Percentiles rank a stretch among this genome's conserved stretches.
phyloP scores from a whole-genome alignment of 2,329 filamentous ascomycete genomes.

The Biscogniauxia mediterranea region DNA sequence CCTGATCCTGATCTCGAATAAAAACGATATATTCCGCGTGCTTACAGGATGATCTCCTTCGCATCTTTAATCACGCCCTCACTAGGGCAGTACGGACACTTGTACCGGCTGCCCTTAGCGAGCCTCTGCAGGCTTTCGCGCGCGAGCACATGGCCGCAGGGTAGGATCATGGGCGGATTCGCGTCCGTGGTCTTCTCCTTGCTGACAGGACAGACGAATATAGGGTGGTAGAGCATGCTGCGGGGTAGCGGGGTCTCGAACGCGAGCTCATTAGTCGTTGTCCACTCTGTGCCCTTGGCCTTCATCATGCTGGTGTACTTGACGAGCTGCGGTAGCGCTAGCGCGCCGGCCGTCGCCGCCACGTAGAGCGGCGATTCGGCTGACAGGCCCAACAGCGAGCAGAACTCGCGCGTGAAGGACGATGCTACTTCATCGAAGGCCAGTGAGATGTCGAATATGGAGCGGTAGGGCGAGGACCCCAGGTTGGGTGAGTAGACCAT shows the following conservation, averaged over 20 bases:
- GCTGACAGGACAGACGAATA: conserved; percentile 96
- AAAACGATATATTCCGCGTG: neutral
- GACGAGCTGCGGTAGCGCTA: conserved; percentile 83
- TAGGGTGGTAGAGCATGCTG: conserved; percentile 79
- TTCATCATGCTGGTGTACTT: conserved; percentile 88
- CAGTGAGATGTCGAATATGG: conserved; percentile 70
- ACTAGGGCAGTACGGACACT: conserved; percentile 92
- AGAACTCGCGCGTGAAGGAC: conserved; percentile 94
- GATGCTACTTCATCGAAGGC: conserved; percentile 80
- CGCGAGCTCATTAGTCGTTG: conserved; percentile 82
- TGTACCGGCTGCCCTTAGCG: conserved; percentile 77
- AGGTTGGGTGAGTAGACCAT: conserved; percentile 79
- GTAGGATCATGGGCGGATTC: conserved; percentile 96
- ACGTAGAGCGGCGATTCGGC: conserved; percentile 92
- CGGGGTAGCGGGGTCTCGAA: conserved; percentile 65
- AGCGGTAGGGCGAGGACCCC: conserved; percentile 71
- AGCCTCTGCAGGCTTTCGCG: conserved; percentile 78
- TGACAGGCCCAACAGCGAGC: conserved; percentile 82
- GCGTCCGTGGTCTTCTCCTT: conserved; percentile 92
- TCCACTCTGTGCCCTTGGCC: conserved; percentile 92
- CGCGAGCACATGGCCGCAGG: conserved; percentile 91
- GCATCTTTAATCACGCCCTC: conserved; percentile 80
- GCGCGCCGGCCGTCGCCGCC: conserved; percentile 86
- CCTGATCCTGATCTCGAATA: neutral
- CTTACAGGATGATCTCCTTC: conserved; percentile 66